Evolutionary conservation across 768 basidiomycete genomes (phyloP).

Genomic region (Tulasnella sp.): DNA sequence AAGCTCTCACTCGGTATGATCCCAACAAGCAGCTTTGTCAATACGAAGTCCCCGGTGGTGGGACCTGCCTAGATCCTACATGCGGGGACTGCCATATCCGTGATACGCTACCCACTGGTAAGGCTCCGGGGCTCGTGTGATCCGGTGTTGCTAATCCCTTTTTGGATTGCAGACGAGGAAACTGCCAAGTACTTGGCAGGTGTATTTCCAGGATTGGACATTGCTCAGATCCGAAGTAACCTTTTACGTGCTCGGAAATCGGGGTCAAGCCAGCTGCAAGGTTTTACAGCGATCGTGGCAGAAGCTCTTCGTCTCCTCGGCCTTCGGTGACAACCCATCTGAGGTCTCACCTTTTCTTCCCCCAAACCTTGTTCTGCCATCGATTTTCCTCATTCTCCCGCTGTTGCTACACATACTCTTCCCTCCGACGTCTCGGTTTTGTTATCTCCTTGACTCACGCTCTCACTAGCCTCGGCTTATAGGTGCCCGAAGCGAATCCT

Average conservation of each 20-base stretch:
- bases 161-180: constrained; percentile 18
- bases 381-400: neutral
- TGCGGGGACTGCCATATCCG: constrained; percentile 21
- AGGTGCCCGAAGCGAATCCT: neutral
- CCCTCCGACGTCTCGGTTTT: neutral
- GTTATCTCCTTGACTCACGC: constrained; percentile 3
- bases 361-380: neutral
- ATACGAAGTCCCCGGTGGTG: constrained; percentile 24
- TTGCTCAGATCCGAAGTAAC: constrained; percentile 5
- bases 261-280: neutral
- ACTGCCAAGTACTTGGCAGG: constrained; percentile 14
- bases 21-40: constrained; percentile 17
- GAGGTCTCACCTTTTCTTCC: neutral
- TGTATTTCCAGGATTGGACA: neutral
- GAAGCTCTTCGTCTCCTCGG: constrained; percentile 13
- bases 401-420: neutral
- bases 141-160: neutral
- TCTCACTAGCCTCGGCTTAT: neutral
- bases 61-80: constrained; percentile 16
- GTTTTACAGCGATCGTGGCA: constrained; percentile 14
- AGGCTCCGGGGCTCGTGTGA: neutral
- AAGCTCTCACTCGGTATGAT: constrained; percentile 10
- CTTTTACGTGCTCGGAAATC: constrained; percentile 13
- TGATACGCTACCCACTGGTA: constrained; percentile 22
- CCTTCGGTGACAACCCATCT: constrained; percentile 12